Conservation (phyloP, 2,329 filamentous ascomycete genomes). For the Aspergillus sp. region DNA sequence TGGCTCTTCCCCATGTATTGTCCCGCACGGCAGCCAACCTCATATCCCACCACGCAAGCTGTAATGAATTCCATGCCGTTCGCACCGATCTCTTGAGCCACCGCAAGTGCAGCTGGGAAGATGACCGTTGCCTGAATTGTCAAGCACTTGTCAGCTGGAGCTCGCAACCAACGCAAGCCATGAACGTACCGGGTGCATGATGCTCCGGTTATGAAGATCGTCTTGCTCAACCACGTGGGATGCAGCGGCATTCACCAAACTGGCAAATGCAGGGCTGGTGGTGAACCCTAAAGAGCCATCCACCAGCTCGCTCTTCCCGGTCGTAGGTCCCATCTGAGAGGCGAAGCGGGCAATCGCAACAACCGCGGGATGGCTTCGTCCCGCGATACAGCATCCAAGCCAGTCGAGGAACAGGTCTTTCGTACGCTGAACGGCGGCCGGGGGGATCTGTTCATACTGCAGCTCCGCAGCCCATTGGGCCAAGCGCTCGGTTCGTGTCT, state of each 20-base stretch:
- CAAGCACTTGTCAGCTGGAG: not conserved
- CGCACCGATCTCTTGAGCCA: slow-evolving; percentile 28
- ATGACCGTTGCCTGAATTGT: slow-evolving; percentile 27
- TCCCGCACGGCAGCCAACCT: slow-evolving; percentile 29
- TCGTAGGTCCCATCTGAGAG: slow-evolving; percentile 25
- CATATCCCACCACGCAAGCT: slow-evolving; percentile 32
- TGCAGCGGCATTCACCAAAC: slow-evolving; percentile 29
- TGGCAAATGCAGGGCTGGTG: slow-evolving; percentile 29
- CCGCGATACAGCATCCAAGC: slow-evolving; percentile 30
- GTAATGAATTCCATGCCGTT: slow-evolving; percentile 29
- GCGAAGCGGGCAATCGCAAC: not conserved
- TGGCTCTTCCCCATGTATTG: slow-evolving; percentile 31
- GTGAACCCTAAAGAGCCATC: slow-evolving; percentile 21
- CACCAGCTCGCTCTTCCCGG: slow-evolving; percentile 28
- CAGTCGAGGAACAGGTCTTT: slow-evolving; percentile 33
- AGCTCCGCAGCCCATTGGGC: slow-evolving; percentile 6
- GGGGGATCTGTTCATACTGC: slow-evolving; percentile 22
- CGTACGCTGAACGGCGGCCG: slow-evolving; percentile 27
- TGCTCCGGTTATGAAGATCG: slow-evolving; percentile 34
- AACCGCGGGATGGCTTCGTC: slow-evolving; percentile 25
- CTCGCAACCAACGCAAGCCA: not conserved
- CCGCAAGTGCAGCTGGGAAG: slow-evolving; percentile 28
- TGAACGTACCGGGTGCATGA: slow-evolving; percentile 30
- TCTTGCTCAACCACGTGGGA: slow-evolving; percentile 35
- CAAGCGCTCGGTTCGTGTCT: not conserved